Evolutionary conservation across 257 asterid genomes (phyloP), one percentile per base, ranked within the genome.

Genomic region (Coffea eugenioides): DNA sequence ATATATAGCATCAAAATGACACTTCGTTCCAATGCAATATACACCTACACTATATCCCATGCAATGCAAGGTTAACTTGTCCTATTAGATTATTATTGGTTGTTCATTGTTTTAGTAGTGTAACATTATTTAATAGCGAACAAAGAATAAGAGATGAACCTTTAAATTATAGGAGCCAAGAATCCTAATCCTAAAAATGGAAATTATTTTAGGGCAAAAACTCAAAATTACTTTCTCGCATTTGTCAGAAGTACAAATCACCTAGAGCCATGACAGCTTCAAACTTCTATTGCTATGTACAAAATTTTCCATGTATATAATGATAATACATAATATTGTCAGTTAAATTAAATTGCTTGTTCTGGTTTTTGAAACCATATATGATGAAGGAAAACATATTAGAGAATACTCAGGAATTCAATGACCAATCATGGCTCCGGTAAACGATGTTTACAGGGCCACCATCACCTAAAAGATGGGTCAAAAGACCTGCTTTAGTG

Each of bases 401-500:
- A 34, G 59, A 12, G 61, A 52, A 49, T 34, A 21, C 73, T 91
- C 86, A 91, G 68, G 90, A 86, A 83, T 95, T 88, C 64, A 90
- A 81, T 54, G 97, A 92, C 97, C 98, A 95, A 82, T 93, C 97
- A 71, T 85, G 91, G 71, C 84, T 88, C 59, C 82, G 88, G 84
- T 93, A 93, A 79, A 82, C 90, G 72, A 90, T 82, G 68, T 92
- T 90, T 74, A 92, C 69, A 82, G 91, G 82, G 2, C 92, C 95
- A 6, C 91, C 93, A 83, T 95, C 98, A 77, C 92, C 84, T 88
- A 86, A 76, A 25, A 92, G 90, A 83, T 93, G 99, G 56, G 93
- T 85, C 85, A 95, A 81, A 14, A 93, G 95, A 36, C 99, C 99
- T 65, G 99, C 94, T 83, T 91, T 94, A 48, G 90, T 89, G 52